Base-by-base conservation (phyloP, 2,329 filamentous ascomycete genomes). In the Xylaria sp. region DNA sequence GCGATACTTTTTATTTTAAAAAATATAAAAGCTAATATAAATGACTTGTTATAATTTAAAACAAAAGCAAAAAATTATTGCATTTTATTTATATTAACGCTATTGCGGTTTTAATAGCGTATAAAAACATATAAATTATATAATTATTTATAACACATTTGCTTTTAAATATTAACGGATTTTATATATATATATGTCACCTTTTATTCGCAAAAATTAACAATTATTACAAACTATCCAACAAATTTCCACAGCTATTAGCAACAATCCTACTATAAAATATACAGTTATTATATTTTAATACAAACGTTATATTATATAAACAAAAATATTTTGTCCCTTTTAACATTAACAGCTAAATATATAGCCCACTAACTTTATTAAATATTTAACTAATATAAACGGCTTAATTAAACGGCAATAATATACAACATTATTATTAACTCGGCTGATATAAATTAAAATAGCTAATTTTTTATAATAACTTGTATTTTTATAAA, bases 401-500 rank as follows among this genome's bases (percentile, higher is more conserved):
- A 59, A 51, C 54, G 59, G 51, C 55, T 58, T 45, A 56, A 50
- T 49, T 54, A 48, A 48, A 56, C 59, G 55, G 48, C 45, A 62
- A 74, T 62, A 58, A 76, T 79, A 77, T 74, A 79, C 66, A 74
- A 77, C 69, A 74, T 74, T 67, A 75, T 78, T 67, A 73, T 76
- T 59, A 69, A 71, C 56, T 74, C 76, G 53, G 71, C 72, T 61
- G 74, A 72, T 63, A 76, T 78, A 72, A 76, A 77, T 66, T 73
- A 76, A 62, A 73, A 79, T 61, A 72, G 69, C 59, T 76, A 77
- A 50, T 71, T 77, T 54, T 71, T 50, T 73, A 74, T 56, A 76
- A 79, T 57, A 71, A 65, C 55, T 66, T 71, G n/a, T 77, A 74
- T 61, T 69, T 71, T 55, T 74, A 71, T 66, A 77, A 82, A 57